phyloP scores from a whole-genome alignment of 805 yeast genomes.

The Spathaspora passalidarum region DNA sequence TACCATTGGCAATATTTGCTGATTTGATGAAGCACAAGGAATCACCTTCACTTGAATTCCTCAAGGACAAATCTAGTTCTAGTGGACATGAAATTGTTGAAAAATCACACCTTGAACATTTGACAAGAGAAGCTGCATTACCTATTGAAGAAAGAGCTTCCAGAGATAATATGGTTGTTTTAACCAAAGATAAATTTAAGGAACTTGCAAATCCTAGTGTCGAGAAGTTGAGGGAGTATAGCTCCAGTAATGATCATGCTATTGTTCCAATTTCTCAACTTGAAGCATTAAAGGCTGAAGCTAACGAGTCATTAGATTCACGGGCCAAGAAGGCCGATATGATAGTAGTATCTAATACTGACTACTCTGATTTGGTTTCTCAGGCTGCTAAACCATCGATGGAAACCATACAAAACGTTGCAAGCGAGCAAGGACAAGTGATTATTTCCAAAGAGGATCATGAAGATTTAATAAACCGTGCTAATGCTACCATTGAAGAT shows the following conservation, averaged over 20 bases:
- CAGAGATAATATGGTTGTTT: slow-evolving; percentile 12
- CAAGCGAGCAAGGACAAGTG: slow-evolving; percentile 5
- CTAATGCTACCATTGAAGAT: background rate
- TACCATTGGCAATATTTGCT: slow-evolving; percentile 10
- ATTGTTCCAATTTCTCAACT: slow-evolving; percentile 11
- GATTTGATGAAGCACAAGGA: slow-evolving; percentile 13
- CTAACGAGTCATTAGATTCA: slow-evolving; percentile 10
- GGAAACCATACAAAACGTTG: background rate
- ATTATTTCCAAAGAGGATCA: slow-evolving; percentile 12
- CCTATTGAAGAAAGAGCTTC: slow-evolving; percentile 15
- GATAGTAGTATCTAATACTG: slow-evolving; percentile 12
- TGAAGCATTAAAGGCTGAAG: slow-evolving; percentile 9
- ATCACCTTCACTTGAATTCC: slow-evolving; percentile 13
- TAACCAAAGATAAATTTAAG: slow-evolving; percentile 12
- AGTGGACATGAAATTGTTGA: slow-evolving; percentile 14
- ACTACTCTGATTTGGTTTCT: slow-evolving; percentile 19
- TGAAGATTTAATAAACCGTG: slow-evolving; percentile 1
- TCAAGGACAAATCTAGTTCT: slow-evolving; percentile 11
- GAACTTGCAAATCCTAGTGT: slow-evolving; percentile 3
- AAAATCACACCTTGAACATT: slow-evolving; percentile 10
- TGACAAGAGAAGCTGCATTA: slow-evolving; percentile 8
- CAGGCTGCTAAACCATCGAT: slow-evolving; percentile 14
- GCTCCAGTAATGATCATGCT: slow-evolving; percentile 8
- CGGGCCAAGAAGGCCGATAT: slow-evolving; percentile 9
- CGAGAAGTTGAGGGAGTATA: slow-evolving; percentile 6